These are phyloP conservation scores for Backusella macrospora DNA, from an alignment of 192 early-diverging fungal species.

Conservation along the genomic window DNA sequence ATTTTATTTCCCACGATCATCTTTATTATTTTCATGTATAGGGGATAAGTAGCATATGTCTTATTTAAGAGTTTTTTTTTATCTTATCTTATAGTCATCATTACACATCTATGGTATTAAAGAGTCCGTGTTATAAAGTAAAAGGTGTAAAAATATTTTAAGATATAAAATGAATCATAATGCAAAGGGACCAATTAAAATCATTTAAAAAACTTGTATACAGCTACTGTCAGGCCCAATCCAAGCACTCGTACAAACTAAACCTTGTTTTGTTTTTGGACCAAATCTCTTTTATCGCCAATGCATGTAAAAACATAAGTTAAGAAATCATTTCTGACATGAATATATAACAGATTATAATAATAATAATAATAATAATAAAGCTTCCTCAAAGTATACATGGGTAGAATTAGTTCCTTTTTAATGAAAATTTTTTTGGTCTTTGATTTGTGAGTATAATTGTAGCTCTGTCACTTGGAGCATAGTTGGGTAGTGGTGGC, in stretches of 20 bases:
- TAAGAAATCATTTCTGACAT: no score
- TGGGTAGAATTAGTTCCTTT: neutral
- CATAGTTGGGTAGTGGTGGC: neutral
- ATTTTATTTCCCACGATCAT: neutral
- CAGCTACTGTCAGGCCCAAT: slow-evolving; percentile 13
- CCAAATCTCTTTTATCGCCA: no score
- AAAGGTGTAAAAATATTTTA: neutral
- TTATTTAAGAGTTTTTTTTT: no score
- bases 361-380: no score
- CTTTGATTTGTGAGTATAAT: slow-evolving; percentile 7
- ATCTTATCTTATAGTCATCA: no score
- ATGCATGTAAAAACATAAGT: no score
- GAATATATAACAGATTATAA: no score
- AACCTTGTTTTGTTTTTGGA: neutral
- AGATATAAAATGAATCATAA: slow-evolving; percentile 21
- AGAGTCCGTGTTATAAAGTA: neutral
- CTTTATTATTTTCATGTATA: neutral
- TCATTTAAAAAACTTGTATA: neutral
- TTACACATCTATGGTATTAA: no score
- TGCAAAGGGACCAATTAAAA: slow-evolving; percentile 19
- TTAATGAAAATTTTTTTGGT: neutral
- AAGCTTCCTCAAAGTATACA: no score
- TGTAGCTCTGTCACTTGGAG: neutral
- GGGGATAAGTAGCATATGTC: no score
- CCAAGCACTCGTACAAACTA: neutral